Evolutionary conservation across 768 basidiomycete species (phyloP).

Genomic region (Lactarius tabidus): DNA sequence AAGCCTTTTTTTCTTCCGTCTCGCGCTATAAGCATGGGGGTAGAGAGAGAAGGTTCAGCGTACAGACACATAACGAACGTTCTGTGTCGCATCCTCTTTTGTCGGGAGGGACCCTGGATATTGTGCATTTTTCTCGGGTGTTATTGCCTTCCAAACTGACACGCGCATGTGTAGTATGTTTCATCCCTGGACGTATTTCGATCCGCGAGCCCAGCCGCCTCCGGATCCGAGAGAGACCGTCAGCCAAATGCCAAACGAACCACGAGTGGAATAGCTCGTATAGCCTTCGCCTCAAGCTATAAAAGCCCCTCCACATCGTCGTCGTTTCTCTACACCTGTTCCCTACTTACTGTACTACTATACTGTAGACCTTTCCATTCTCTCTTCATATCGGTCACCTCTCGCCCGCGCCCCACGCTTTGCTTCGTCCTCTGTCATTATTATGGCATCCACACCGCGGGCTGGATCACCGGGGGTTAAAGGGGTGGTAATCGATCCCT

Average conservation of each 20-base stretch:
- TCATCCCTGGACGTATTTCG: background rate
- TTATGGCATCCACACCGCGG: background rate
- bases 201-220: background rate
- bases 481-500: background rate
- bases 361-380: background rate
- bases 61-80: background rate
- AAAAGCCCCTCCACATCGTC: background rate
- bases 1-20: background rate
- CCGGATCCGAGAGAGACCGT: background rate
- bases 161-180: background rate
- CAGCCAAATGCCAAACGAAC: background rate
- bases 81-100: background rate
- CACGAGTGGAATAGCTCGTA: background rate
- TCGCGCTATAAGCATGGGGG: background rate
- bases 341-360: too few relatives aligned
- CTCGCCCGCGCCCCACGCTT: background rate
- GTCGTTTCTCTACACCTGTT: background rate
- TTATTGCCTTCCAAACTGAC: background rate
- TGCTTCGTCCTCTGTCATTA: background rate
- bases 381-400: background rate
- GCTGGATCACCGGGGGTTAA: background rate
- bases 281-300: background rate
- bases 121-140: background rate
- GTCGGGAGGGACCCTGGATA: background rate
- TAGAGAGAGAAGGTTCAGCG: background rate